A percentile compares a stretch with the other conserved stretches of the same genome.
Evolutionary conservation across 2,329 filamentous ascomycete genomes (phyloP).

Genomic region (Ascochyta clinopodiicola): DNA sequence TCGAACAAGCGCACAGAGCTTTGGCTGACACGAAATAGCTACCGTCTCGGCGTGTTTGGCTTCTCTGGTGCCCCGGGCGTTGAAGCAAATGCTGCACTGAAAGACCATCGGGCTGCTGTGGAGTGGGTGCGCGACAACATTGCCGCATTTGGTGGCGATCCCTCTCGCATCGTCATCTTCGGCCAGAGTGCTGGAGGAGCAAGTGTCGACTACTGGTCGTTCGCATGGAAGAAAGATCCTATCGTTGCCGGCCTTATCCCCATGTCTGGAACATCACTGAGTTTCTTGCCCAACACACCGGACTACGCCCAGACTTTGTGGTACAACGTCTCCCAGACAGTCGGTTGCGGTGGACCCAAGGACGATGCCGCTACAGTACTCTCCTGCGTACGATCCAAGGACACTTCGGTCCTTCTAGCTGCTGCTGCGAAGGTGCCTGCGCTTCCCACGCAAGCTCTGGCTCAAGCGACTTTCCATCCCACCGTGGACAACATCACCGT

Average conservation of each 20-base stretch:
- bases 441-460: constrained; percentile 31
- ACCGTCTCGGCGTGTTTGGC: constrained; percentile 50
- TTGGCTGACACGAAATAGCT: constrained; percentile 24
- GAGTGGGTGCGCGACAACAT: constrained; percentile 54
- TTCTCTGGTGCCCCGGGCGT: constrained; percentile 47
- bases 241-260: constrained; percentile 58
- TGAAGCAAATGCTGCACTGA: constrained; percentile 47
- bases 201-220: constrained; percentile 57
- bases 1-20: too few species aligned
- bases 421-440: constrained; percentile 35
- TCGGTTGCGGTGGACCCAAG: constrained; percentile 44
- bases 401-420: constrained; percentile 29
- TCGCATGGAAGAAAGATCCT: constrained; percentile 56
- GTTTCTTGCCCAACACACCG: constrained; percentile 37
- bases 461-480: constrained; percentile 40
- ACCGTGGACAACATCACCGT: constrained; percentile 40
- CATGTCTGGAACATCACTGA: constrained; percentile 55
- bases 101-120: constrained; percentile 35
- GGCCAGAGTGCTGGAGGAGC: constrained; percentile 50
- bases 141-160: constrained; percentile 50
- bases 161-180: constrained; percentile 48
- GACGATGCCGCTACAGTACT: constrained; percentile 37
- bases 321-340: constrained; percentile 47
- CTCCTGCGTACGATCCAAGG: constrained; percentile 46
- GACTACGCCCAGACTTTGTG: constrained; percentile 35